phyloP scores from a whole-genome alignment of 2,329 filamentous ascomycete species.

The Apiospora kogelbergensis region DNA sequence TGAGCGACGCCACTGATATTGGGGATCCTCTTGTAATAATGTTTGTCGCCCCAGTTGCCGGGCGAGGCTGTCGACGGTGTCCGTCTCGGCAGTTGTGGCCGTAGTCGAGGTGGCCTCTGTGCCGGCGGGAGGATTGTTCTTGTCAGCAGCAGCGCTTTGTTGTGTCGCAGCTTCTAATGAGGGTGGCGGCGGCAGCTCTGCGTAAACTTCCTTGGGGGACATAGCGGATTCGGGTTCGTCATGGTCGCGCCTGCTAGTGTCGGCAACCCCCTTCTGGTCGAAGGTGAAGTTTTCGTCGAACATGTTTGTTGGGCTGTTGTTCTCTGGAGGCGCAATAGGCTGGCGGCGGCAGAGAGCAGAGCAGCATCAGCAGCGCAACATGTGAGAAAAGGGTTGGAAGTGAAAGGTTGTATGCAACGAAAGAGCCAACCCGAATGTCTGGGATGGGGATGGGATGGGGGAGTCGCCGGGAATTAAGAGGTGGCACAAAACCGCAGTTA shows the following conservation, averaged over 20 bases:
- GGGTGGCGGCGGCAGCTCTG: not conserved
- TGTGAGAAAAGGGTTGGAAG: not conserved
- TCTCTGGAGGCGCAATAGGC: slow-evolving; percentile 1
- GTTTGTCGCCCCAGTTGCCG: slow-evolving; percentile 22
- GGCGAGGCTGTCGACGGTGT: slow-evolving; percentile 19
- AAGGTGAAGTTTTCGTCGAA: slow-evolving; percentile 24
- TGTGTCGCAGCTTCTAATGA: not conserved
- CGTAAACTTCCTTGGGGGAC: slow-evolving; percentile 16
- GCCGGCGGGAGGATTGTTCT: not conserved
- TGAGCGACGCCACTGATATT: not conserved
- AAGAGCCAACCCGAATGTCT: slow-evolving; percentile 4
- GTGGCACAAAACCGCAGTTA: slow-evolving; percentile 2
- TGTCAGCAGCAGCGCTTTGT: not conserved
- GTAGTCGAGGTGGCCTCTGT: slow-evolving; percentile 7
- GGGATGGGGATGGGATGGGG: slow-evolving; percentile 6
- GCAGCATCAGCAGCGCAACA: not conserved
- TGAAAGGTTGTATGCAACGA: slow-evolving; percentile 1
- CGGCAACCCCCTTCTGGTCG: slow-evolving; percentile 16
- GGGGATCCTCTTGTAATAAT: slow-evolving; percentile 14
- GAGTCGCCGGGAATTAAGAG: slow-evolving; percentile 6
- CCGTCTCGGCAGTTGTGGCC: not conserved
- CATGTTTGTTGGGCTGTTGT: slow-evolving; percentile 18
- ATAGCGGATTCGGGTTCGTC: slow-evolving; percentile 20
- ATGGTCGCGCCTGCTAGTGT: slow-evolving; percentile 8
- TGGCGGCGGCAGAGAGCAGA: slow-evolving; percentile 2